Evolutionary conservation across 768 basidiomycete species (phyloP).

Genomic region (Chalciporus piperatus): DNA sequence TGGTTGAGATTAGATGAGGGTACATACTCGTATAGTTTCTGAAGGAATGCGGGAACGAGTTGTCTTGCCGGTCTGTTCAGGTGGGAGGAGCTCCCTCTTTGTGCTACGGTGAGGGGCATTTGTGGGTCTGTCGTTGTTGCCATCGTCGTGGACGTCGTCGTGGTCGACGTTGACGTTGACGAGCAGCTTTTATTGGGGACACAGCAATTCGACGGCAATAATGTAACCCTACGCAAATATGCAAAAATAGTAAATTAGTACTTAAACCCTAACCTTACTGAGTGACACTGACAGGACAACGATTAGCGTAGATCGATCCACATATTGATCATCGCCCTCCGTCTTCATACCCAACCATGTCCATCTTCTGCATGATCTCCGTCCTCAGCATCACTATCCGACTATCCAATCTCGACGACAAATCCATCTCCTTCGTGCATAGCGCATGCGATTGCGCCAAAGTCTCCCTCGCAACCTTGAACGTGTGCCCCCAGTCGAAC

Average conservation of each 20-base stretch:
- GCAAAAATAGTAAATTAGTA: conserved; percentile 5
- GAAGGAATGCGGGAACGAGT: conserved; percentile 79
- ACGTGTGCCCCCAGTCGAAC: conserved; percentile 44
- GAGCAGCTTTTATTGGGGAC: conserved; percentile 5
- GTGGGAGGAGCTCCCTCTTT: conserved; percentile 37
- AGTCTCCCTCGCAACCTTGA: conserved; percentile 47
- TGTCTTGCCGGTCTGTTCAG: conserved; percentile 47
- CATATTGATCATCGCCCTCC: not conserved
- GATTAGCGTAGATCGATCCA: not conserved
- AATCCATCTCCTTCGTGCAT: conserved; percentile 53
- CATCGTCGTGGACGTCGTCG: conserved; percentile 17
- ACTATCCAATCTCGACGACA: conserved; percentile 68
- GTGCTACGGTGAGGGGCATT: conserved; percentile 51
- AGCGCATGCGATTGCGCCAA: conserved; percentile 50
- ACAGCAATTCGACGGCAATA: conserved; percentile 17
- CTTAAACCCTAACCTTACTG: conserved; percentile 12
- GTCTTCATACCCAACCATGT: conserved; percentile 34
- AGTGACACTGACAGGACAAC: no score
- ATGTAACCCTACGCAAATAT: conserved; percentile 11
- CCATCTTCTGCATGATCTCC: conserved; percentile 64
- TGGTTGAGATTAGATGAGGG: conserved; percentile 12
- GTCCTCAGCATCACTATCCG: conserved; percentile 66
- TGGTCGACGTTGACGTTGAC: conserved; percentile 1
- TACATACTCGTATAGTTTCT: conserved; percentile 86
- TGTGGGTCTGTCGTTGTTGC: conserved; percentile 54